A percentile compares a stretch with the other conserved stretches of the same genome.
Conservation (phyloP, 495 filamentous ascomycete genomes). For the Astrocystis sublimbata region DNA sequence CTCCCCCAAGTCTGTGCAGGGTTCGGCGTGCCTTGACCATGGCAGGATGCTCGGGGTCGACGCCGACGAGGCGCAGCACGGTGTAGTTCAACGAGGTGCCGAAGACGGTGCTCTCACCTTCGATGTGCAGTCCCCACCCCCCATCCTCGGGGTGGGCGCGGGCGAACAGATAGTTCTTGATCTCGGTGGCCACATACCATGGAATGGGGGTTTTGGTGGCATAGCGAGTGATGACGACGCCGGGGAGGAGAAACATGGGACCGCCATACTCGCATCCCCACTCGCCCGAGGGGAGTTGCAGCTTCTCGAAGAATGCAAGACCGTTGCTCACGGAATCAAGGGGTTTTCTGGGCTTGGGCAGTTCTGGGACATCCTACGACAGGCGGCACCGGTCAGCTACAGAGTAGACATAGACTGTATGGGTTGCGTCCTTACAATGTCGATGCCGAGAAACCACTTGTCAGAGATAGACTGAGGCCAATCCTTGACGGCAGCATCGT, state of each 20-base stretch:
- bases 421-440: conserved; percentile 40
- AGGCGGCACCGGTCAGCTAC: not conserved
- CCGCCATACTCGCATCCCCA: conserved; percentile 98
- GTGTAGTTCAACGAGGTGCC: conserved; percentile 90
- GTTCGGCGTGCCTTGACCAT: conserved; percentile 85
- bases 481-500: conserved; percentile 66
- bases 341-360: conserved; percentile 70
- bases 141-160: conserved; percentile 86
- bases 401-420: conserved; percentile 47
- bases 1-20: conserved; percentile 84
- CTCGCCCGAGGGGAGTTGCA: conserved; percentile 85
- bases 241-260: conserved; percentile 81
- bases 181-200: conserved; percentile 77
- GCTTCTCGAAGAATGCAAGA: conserved; percentile 82
- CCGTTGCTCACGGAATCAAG: conserved; percentile 79
- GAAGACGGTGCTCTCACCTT: conserved; percentile 90
- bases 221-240: conserved; percentile 83
- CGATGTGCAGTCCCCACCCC: conserved; percentile 95
- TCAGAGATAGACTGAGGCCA: conserved; percentile 89
- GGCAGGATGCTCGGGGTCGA: conserved; percentile 76
- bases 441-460: conserved; percentile 78
- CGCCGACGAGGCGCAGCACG: conserved; percentile 83
- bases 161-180: conserved; percentile 90
- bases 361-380: conserved; percentile 65
- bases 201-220: conserved; percentile 89